phyloP scores from a whole-genome alignment of 176 grass and related monocot species.

The Carex myosuroides region DNA sequence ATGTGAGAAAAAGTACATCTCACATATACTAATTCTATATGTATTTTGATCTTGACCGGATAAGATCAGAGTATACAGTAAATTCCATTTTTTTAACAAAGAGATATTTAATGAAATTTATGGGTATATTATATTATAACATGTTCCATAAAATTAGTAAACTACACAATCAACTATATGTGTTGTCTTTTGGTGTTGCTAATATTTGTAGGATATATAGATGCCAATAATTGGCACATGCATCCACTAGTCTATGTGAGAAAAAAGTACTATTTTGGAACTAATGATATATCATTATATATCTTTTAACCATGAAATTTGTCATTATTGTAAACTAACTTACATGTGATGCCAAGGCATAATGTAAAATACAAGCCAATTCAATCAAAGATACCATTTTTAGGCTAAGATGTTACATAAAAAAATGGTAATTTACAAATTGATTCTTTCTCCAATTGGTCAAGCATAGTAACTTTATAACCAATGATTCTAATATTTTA shows the following conservation, averaged over 20 bases:
- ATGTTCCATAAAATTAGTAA: neutral
- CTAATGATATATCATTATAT: neutral
- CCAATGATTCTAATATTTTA: neutral
- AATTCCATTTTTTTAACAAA: neutral
- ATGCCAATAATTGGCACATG: neutral
- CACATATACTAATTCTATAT: neutral
- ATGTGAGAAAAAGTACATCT: neutral
- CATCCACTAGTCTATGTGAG: neutral
- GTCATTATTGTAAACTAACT: neutral
- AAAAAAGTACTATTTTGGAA: conserved; percentile 17
- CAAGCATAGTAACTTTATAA: neutral
- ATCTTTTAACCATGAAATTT: conserved; percentile 9
- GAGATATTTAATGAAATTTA: neutral
- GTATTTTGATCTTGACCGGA: neutral
- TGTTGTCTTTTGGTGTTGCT: neutral
- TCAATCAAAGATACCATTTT: neutral
- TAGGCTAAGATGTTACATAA: neutral
- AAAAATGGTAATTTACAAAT: neutral
- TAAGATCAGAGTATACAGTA: neutral
- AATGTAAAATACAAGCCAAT: neutral
- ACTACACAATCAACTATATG: neutral
- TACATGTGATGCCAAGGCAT: conserved; percentile 5
- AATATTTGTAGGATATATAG: neutral
- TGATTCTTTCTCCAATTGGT: neutral
- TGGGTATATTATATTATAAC: neutral